Evolutionary conservation across 192 early-diverging fungal species (phyloP), one percentile per base, ranked within the genome.

Genomic region (Entrophospora sp.): DNA sequence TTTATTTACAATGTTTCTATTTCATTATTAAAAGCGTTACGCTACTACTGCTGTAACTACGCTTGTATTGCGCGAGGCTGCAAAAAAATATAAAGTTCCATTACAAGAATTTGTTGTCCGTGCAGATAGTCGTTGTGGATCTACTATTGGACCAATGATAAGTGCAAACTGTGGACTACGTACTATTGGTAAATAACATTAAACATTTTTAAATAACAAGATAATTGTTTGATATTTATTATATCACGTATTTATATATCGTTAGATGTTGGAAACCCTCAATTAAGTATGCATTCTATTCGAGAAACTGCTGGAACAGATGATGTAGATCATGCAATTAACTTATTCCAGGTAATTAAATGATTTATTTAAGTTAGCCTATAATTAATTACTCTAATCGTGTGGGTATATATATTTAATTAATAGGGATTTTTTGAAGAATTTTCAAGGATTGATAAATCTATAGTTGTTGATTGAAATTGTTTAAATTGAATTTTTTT

Each of bases 131-230:
- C 81, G 91, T 10, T 97, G 96, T 70, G 96, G 96, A 3, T 89
- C 87, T 25, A 97, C 95, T 10, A 99, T 99, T 71, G 96, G 96
- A 5, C 96, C 96, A 20, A 93, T 99, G 87, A 78, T 99, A 27
- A 87, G 84, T 70, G 88, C 93, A 5, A 89, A 95, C 64, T 81
- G 97, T 36, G 96, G 96, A 16, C 73, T 99, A 44, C 84, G 95
- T 69, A 99, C 96, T 32, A 79, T 98, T 71, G 90, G 88, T 86
- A 83, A 66, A 59, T 35, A 44, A 32, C n/a, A n/a, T 31, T 14
- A 31, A 48, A 44, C 3, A 20, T 4, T 46, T 37, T 36, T 43
- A 4, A 35, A 44, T 40, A 10, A n/a, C 59, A 13, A 24, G 20
- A 25, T 61, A 14, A 5, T 79, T 46, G 14, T 12, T 20, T 36